These are phyloP conservation scores for Macadamia integrifolia DNA, from an alignment of 164 flowering plant genomes.

Conservation along the genomic window DNA sequence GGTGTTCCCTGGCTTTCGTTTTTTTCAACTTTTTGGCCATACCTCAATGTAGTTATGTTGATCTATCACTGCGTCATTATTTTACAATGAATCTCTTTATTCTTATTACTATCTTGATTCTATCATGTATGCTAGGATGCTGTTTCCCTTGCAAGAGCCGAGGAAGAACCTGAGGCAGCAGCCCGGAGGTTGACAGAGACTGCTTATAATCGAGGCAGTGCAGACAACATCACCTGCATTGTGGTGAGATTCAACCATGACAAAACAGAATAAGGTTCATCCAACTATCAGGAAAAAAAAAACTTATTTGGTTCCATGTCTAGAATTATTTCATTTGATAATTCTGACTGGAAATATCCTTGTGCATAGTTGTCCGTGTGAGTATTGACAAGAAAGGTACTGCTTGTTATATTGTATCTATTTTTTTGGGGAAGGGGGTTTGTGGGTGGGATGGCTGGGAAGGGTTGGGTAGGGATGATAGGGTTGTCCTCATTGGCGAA, in stretches of 20 bases:
- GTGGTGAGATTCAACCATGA: constrained; percentile 81
- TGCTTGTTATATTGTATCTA: constrained; percentile 2
- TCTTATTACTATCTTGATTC: no score
- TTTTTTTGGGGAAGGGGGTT: background rate
- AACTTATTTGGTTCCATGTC: background rate
- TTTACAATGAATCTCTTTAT: no score
- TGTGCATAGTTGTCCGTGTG: constrained; percentile 12
- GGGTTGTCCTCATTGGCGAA: no score
- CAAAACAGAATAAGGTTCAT: constrained; percentile 14
- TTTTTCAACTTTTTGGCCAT: no score
- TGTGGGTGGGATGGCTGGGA: no score
- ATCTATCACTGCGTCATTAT: no score
- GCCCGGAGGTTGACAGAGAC: constrained; percentile 82
- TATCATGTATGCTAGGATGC: constrained; percentile 59
- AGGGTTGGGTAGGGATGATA: no score
- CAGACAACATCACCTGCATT: constrained; percentile 95
- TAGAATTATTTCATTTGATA: background rate
- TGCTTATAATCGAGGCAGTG: constrained; percentile 88
- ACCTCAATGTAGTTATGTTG: no score
- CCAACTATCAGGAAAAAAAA: background rate
- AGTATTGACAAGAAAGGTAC: constrained; percentile 4
- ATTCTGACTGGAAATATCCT: constrained; percentile 1
- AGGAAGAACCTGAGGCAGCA: constrained; percentile 81
- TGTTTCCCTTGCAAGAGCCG: constrained; percentile 61
- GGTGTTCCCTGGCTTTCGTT: no score